A percentile compares a stretch with the other conserved stretches of the same genome.
These are phyloP conservation scores for Clonostachys rhizophaga DNA, from an alignment of 2,329 filamentous ascomycete genomes.

Conservation along the genomic window DNA sequence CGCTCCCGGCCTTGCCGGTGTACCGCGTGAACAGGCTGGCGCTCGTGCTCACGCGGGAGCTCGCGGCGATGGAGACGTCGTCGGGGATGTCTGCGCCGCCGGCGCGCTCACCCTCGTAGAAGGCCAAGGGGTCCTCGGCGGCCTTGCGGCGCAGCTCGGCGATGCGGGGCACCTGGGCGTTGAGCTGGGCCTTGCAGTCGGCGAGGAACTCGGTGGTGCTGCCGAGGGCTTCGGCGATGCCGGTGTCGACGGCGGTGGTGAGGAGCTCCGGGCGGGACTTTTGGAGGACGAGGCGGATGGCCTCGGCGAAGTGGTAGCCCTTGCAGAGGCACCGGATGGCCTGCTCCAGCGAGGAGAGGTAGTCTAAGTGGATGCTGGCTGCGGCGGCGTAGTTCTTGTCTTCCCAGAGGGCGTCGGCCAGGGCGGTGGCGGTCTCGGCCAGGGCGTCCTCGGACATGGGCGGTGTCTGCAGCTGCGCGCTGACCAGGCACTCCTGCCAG, in stretches of 20 bases:
- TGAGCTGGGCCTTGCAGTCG: conserved; percentile 83
- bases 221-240: conserved; percentile 75
- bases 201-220: conserved; percentile 86
- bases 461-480: conserved; percentile 62
- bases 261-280: conserved; percentile 60
- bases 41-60: conserved; percentile 73
- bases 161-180: conserved; percentile 81
- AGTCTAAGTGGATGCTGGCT: conserved; percentile 75
- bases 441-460: conserved; percentile 58
- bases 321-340: conserved; percentile 80
- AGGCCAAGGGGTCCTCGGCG: conserved; percentile 77
- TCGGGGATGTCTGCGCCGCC: conserved; percentile 73
- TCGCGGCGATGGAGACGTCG: conserved; percentile 83
- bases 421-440: conserved; percentile 60
- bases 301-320: conserved; percentile 82
- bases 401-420: conserved; percentile 78
- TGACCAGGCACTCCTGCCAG: conserved; percentile 88
- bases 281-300: conserved; percentile 70
- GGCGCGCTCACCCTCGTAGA: conserved; percentile 74
- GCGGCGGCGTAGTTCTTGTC: conserved; percentile 79
- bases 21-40: conserved; percentile 93
- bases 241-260: conserved; percentile 64
- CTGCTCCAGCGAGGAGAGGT: conserved; percentile 66
- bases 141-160: conserved; percentile 78
- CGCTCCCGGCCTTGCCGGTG: conserved; percentile 63